phyloP scores from a whole-genome alignment of 176 grass and related monocot species.

The Oryza rufipogon region DNA sequence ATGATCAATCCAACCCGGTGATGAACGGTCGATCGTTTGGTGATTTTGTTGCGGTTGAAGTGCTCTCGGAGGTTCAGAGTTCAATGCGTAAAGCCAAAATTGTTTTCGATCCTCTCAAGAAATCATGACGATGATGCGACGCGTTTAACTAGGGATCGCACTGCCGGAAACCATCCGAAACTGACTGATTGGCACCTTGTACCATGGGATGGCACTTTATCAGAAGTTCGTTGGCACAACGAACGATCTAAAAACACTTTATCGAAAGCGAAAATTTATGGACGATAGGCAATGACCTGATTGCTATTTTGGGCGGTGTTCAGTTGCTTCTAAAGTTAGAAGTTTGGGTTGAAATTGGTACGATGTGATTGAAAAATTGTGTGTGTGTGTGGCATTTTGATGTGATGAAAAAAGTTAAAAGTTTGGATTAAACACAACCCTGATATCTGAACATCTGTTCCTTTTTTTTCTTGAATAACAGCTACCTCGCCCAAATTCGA shows the following conservation, averaged over 20 bases:
- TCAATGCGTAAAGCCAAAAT: not conserved
- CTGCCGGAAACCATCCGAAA: not conserved
- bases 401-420: too few species aligned
- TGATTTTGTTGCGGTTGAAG: conserved; percentile 35
- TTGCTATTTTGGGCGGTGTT: not conserved
- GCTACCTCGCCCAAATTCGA: too few species aligned
- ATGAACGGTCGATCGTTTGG: not conserved
- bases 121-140: not conserved
- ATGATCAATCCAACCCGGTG: not conserved
- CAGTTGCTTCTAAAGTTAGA: too few species aligned
- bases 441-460: not conserved
- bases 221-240: not conserved
- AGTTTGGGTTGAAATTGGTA: too few species aligned
- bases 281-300: not conserved
- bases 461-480: not conserved
- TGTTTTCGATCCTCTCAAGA: not conserved
- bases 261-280: not conserved
- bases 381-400: too few species aligned
- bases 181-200: not conserved
- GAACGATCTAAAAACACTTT: not conserved
- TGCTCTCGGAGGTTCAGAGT: not conserved
- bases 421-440: too few species aligned
- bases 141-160: not conserved
- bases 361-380: too few species aligned
- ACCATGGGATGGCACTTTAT: not conserved